Evolutionary conservation across 805 yeast genomes (phyloP).

Genomic region (Dipodascopsis uninucleata): DNA sequence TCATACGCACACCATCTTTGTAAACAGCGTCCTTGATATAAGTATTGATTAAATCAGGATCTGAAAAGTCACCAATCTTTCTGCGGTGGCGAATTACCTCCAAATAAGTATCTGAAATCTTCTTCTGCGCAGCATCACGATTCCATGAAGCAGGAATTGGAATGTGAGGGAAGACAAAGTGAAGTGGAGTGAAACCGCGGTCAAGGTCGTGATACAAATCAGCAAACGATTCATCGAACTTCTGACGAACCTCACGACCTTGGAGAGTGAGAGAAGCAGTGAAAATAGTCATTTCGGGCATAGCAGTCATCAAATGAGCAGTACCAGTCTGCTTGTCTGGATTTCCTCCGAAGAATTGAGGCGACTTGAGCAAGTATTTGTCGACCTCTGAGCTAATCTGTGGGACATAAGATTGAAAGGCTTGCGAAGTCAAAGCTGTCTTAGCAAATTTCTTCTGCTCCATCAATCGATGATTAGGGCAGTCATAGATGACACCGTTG

Average conservation of each 20-base stretch:
- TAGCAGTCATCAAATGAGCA: constrained; percentile 63
- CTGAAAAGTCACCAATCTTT: constrained; percentile 60
- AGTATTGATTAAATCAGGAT: constrained; percentile 85
- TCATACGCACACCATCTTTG: constrained; percentile 91
- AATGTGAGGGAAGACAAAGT: constrained; percentile 90
- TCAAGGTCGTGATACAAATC: constrained; percentile 84
- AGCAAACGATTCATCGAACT: constrained; percentile 80
- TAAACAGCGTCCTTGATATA: constrained; percentile 78
- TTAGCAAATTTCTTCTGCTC: constrained; percentile 98
- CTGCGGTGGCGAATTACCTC: constrained; percentile 73
- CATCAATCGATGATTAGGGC: constrained; percentile 91
- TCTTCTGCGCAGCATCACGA: constrained; percentile 84
- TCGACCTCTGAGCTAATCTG: constrained; percentile 73
- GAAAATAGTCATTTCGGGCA: constrained; percentile 93
- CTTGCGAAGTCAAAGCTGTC: constrained; percentile 77
- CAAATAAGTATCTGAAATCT: constrained; percentile 77
- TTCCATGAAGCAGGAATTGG: constrained; percentile 81
- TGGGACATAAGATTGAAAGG: constrained; percentile 84
- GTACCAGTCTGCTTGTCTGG: constrained; percentile 34
- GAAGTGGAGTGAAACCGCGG: constrained; percentile 93
- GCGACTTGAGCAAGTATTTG: constrained; percentile 56
- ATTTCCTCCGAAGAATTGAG: constrained; percentile 43
- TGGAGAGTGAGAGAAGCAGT: constrained; percentile 89
- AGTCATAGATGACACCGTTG: constrained; percentile 94
- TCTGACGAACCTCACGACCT: constrained; percentile 86